Percentiles rank a stretch among this genome's conserved stretches.
Evolutionary conservation across 495 filamentous ascomycete species (phyloP).

Genomic region (Amniculicola lignicola): DNA sequence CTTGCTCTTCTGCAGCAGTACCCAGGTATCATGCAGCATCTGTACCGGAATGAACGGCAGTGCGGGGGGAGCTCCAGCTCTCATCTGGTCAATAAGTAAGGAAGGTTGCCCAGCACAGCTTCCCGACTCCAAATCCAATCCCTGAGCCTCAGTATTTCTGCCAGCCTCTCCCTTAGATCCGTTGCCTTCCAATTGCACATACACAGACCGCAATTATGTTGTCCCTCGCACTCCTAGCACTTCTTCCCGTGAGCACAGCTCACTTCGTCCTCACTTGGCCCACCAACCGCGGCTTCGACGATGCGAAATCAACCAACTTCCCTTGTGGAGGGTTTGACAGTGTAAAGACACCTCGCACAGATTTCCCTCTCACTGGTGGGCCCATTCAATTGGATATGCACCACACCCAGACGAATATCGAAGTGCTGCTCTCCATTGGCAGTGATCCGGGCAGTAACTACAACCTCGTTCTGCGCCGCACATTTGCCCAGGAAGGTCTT

Average conservation of each 20-base stretch:
- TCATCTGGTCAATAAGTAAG: conserved; percentile 18
- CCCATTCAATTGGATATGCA: conserved; percentile 54
- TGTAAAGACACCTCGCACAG: conserved; percentile 50
- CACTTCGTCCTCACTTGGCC: conserved; percentile 63
- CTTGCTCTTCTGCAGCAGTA: conserved; percentile 1
- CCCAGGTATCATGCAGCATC: no score
- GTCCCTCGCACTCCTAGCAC: conserved; percentile 24
- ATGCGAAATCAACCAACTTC: conserved; percentile 48
- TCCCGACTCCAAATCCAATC: neutral
- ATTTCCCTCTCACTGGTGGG: conserved; percentile 49
- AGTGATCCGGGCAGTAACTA: conserved; percentile 51
- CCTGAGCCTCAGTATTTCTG: neutral
- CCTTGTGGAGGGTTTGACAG: conserved; percentile 59
- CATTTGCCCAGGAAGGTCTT: conserved; percentile 51
- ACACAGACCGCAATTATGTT: conserved; percentile 26
- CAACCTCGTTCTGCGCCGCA: conserved; percentile 52
- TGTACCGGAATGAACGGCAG: conserved; percentile 20
- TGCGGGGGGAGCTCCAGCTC: conserved; percentile 5
- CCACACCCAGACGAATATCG: conserved; percentile 53
- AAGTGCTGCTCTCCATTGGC: conserved; percentile 57
- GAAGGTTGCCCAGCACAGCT: neutral
- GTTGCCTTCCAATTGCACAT: no score
- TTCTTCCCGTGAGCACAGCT: conserved; percentile 46
- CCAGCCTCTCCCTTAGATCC: neutral
- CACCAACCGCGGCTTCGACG: conserved; percentile 52